A percentile compares a stretch with the other conserved stretches of the same genome.
phyloP scores from a whole-genome alignment of 768 basidiomycete genomes.

The Mycena maculata region DNA sequence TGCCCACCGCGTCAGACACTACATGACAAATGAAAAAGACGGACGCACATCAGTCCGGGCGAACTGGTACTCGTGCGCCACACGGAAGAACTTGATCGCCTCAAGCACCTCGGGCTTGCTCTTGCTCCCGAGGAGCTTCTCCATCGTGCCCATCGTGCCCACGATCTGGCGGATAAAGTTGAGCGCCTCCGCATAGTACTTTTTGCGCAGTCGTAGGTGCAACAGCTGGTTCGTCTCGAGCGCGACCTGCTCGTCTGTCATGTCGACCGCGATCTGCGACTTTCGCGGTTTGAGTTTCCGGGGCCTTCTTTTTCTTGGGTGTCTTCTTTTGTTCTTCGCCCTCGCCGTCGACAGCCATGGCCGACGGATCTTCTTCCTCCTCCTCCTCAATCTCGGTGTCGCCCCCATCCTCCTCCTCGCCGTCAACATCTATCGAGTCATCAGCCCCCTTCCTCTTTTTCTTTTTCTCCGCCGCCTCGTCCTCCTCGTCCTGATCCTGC shows the following conservation, averaged over 20 bases:
- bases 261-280: slow-evolving; percentile 78
- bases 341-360: slow-evolving; percentile 56
- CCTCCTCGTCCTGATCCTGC: slow-evolving; percentile 55
- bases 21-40: not conserved
- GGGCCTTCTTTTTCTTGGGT: slow-evolving; percentile 51
- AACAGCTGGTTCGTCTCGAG: slow-evolving; percentile 75
- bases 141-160: slow-evolving; percentile 75
- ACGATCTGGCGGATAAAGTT: slow-evolving; percentile 76
- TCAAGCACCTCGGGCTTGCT: slow-evolving; percentile 87
- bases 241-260: slow-evolving; percentile 77
- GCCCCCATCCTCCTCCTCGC: slow-evolving; percentile 50
- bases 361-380: slow-evolving; percentile 45
- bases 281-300: slow-evolving; percentile 68
- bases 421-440: slow-evolving; percentile 72
- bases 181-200: slow-evolving; percentile 88
- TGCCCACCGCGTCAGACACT: slow-evolving; percentile 43
- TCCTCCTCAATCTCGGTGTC: slow-evolving; percentile 46
- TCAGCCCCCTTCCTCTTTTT: slow-evolving; percentile 43
- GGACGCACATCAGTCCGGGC: slow-evolving; percentile 74
- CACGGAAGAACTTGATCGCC: slow-evolving; percentile 90
- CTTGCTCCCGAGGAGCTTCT: slow-evolving; percentile 85
- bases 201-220: slow-evolving; percentile 78
- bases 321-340: slow-evolving; percentile 39
- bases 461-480: slow-evolving; percentile 48
- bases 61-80: slow-evolving; percentile 84